These are phyloP conservation scores for Backusella psychrophila DNA, from an alignment of 192 early-diverging fungal species.

Conservation along the genomic window DNA sequence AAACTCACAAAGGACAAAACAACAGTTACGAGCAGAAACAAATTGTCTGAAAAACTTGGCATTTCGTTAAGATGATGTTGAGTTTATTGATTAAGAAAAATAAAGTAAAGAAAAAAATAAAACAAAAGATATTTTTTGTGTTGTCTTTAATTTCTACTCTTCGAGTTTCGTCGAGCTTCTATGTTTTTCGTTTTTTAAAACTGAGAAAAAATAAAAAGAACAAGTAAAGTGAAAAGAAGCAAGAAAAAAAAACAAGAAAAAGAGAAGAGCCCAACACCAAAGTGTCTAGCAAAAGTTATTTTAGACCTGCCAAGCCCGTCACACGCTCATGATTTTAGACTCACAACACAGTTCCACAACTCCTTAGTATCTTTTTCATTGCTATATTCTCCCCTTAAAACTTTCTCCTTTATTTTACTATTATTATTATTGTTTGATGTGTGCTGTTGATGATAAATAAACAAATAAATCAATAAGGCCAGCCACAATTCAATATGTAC, in stretches of 20 bases:
- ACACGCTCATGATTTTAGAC: slow-evolving; percentile 8
- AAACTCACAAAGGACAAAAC: slow-evolving; percentile 12
- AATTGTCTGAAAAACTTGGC: slow-evolving; percentile 6
- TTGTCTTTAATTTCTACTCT: background rate
- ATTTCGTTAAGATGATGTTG: background rate
- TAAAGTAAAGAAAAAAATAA: background rate
- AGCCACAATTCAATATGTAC: background rate
- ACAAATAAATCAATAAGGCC: background rate
- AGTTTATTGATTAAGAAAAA: background rate
- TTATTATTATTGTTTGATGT: background rate
- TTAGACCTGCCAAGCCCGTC: slow-evolving; percentile 5
- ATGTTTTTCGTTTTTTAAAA: background rate
- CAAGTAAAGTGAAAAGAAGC: background rate
- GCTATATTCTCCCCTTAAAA: background rate
- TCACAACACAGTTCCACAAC: background rate
- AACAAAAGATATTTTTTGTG: background rate
- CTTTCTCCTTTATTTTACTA: background rate
- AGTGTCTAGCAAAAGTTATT: slow-evolving; percentile 1
- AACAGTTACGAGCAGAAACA: background rate
- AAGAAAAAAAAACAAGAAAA: background rate
- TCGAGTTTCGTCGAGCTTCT: background rate
- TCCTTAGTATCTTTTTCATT: slow-evolving; percentile 2
- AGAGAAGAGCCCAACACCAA: background rate
- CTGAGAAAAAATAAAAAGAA: background rate
- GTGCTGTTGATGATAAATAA: background rate